phyloP scores from a whole-genome alignment of 768 basidiomycete species.

The Tylopilus plumbeoviolaceoides region DNA sequence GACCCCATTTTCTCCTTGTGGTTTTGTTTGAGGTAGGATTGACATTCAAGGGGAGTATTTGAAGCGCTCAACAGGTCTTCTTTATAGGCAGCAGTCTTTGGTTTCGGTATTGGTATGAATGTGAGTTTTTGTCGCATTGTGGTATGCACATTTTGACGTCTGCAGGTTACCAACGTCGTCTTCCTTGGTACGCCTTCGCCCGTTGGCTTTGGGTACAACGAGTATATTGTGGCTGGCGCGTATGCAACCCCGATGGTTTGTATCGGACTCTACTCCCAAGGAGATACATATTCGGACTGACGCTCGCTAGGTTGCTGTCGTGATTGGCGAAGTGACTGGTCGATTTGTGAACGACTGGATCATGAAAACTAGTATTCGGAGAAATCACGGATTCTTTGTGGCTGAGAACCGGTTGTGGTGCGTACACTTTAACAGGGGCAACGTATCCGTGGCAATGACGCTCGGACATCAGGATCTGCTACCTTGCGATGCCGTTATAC shows the following conservation, averaged over 20 bases:
- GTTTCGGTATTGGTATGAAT: conserved; percentile 46
- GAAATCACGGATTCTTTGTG: conserved; percentile 49
- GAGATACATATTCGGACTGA: not conserved
- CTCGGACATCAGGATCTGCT: conserved; percentile 29
- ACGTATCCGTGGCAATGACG: not conserved
- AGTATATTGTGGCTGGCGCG: conserved; percentile 37
- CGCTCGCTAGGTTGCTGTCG: conserved; percentile 37
- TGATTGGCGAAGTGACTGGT: conserved; percentile 50
- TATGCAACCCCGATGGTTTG: conserved; percentile 44
- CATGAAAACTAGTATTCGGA: conserved; percentile 39
- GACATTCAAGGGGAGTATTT: not conserved
- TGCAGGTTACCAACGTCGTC: conserved; percentile 50
- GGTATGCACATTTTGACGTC: not conserved
- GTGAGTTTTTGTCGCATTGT: conserved; percentile 18
- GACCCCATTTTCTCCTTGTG: conserved; percentile 44
- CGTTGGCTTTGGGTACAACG: conserved; percentile 43
- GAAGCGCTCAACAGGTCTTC: not conserved
- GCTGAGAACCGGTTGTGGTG: conserved; percentile 46
- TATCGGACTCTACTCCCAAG: not conserved
- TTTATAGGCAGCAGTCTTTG: conserved; percentile 40
- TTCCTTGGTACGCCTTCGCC: conserved; percentile 48
- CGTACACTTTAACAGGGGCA: not conserved
- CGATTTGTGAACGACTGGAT: conserved; percentile 50
- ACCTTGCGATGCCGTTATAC: conserved; percentile 38
- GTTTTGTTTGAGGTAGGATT: conserved; percentile 36